Conservation (phyloP, 257 asterid genomes). For the Salvia splendens region DNA sequence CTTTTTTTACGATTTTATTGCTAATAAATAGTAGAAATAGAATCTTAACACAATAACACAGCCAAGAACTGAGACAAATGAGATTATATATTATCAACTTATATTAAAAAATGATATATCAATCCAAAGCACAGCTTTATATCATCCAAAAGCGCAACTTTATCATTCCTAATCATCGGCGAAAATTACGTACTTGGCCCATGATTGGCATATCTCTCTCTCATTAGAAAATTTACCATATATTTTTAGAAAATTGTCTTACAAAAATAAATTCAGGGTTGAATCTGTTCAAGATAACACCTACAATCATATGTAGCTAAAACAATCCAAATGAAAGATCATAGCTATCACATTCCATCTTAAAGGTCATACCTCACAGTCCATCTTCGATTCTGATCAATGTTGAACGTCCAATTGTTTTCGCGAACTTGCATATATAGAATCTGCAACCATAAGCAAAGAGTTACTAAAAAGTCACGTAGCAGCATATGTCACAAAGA, state of each 20-base stretch:
- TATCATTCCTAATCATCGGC: no score
- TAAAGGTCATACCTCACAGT: slow-evolving; percentile 65
- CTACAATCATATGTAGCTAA: slow-evolving; percentile 20
- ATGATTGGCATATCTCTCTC: not conserved
- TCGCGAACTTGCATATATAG: slow-evolving; percentile 77
- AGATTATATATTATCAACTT: no score
- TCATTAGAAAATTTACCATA: no score
- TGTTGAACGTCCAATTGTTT: slow-evolving; percentile 79
- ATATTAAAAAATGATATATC: no score
- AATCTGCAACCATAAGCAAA: slow-evolving; percentile 43
- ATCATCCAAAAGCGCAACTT: no score
- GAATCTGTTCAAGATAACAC: slow-evolving; percentile 22
- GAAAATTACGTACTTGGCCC: no score
- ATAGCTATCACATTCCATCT: slow-evolving; percentile 25
- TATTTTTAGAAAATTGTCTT: not conserved
- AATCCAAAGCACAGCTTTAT: no score
- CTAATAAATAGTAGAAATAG: no score
- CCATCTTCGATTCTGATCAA: slow-evolving; percentile 66
- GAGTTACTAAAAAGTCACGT: not conserved
- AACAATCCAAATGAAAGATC: slow-evolving; percentile 20
- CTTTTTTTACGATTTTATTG: no score
- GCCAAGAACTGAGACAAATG: no score
- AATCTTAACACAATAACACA: no score
- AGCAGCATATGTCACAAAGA: not conserved
- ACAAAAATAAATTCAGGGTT: slow-evolving; percentile 16